Conservation (phyloP, 352 stramenopile genomes). For the Phytophthora melonis region DNA sequence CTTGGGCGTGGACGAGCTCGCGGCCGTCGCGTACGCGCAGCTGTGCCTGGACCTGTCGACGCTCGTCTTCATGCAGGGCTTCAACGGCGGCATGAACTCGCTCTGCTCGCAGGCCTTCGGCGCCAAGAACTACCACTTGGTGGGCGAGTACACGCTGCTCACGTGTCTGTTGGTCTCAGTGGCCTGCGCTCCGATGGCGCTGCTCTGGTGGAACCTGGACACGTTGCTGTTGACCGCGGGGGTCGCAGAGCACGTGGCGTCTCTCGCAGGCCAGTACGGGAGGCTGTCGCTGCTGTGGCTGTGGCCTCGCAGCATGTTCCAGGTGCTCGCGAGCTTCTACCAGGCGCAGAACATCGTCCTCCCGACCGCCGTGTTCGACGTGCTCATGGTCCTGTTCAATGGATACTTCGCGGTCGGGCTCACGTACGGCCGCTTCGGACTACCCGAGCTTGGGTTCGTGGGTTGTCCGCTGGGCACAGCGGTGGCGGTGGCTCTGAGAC, state of each 20-base stretch:
- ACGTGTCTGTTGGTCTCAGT: constrained; percentile 59
- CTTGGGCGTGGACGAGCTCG: constrained; percentile 77
- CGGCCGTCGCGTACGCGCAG: constrained; percentile 77
- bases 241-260: constrained; percentile 48
- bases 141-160: constrained; percentile 69
- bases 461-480: constrained; percentile 79
- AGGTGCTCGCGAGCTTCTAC: constrained; percentile 80
- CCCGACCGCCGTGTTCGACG: constrained; percentile 68
- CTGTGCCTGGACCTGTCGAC: constrained; percentile 80
- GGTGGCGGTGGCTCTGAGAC: constrained; percentile 56
- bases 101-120: constrained; percentile 90
- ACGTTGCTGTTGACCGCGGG: constrained; percentile 52
- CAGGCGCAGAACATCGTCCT: constrained; percentile 84
- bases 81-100: constrained; percentile 81
- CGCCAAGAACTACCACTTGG: constrained; percentile 77
- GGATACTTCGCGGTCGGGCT: constrained; percentile 61
- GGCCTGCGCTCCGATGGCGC: constrained; percentile 61
- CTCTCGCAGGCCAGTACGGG: constrained; percentile 68
- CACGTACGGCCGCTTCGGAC: constrained; percentile 66
- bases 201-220: constrained; percentile 83
- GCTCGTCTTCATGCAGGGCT: constrained; percentile 84
- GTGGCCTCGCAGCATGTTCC: constrained; percentile 82
- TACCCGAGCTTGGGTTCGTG: constrained; percentile 72
- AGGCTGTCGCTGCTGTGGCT: constrained; percentile 73
- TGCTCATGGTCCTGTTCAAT: constrained; percentile 69